Evolutionary conservation across 2,329 filamentous ascomycete species (phyloP).

Genomic region (Paramyrothecium sp.): DNA sequence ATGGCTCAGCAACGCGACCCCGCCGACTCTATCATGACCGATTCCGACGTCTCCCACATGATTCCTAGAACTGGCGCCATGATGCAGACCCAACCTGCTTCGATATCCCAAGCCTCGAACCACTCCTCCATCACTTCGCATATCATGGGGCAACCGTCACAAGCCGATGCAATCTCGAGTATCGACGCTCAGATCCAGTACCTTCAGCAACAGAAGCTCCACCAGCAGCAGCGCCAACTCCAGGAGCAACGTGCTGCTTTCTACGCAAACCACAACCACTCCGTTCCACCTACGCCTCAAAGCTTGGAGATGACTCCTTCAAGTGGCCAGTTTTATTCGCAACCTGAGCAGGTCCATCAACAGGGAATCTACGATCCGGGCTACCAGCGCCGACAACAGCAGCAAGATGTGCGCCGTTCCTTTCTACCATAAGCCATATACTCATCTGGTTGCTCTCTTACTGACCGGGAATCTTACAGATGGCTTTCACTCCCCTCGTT

Average conservation of each 20-base stretch:
- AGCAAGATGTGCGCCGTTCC: slow-evolving; percentile 57
- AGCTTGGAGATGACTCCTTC: slow-evolving; percentile 73
- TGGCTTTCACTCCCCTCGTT: slow-evolving; percentile 77
- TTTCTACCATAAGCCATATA: neutral
- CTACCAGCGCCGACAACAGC: slow-evolving; percentile 65
- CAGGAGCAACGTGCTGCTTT: slow-evolving; percentile 57
- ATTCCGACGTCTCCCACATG: slow-evolving; percentile 25
- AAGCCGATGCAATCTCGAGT: slow-evolving; percentile 52
- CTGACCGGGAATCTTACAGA: slow-evolving; percentile 35
- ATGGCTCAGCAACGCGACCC: slow-evolving; percentile 27
- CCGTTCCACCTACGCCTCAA: slow-evolving; percentile 77
- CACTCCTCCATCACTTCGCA: slow-evolving; percentile 46
- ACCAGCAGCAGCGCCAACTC: slow-evolving; percentile 58
- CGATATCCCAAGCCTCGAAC: slow-evolving; percentile 43
- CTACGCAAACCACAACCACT: slow-evolving; percentile 54
- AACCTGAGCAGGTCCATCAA: slow-evolving; percentile 50
- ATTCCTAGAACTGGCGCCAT: slow-evolving; percentile 30
- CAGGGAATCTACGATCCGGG: slow-evolving; percentile 62
- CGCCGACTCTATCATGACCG: slow-evolving; percentile 34
- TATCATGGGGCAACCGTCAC: slow-evolving; percentile 35
- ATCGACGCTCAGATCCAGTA: slow-evolving; percentile 67
- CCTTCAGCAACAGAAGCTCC: slow-evolving; percentile 61
- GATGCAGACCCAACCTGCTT: slow-evolving; percentile 44
- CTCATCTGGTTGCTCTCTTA: neutral
- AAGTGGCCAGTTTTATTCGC: slow-evolving; percentile 56